Base-by-base conservation (phyloP, 1,284 basidiomycete species). In the Leccinum solheimii region DNA sequence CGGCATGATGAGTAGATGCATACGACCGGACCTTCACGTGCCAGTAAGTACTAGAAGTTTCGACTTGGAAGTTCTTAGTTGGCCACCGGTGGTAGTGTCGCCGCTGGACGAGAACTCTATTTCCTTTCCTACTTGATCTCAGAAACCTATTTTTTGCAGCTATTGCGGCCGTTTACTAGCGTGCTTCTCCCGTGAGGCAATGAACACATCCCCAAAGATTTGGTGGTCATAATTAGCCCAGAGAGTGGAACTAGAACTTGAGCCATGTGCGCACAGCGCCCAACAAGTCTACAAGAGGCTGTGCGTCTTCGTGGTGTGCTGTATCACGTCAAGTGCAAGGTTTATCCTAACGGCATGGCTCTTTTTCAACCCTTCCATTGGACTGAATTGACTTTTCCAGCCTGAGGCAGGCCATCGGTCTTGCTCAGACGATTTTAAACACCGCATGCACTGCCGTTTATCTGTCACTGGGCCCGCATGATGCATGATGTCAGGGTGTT, bases 161-260 rank as follows among this genome's bases (percentile, higher is more conserved):
- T n/a, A 50, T 50, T 50, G 60, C 45, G 55, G 23, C 48, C 61
- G 51, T 54, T 59, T 51, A 53, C 50, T 32, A 48, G 34, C 8
- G 16, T 51, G 11, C 40, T 43, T 32, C 40, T 52, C 30, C 10
- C 48, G 19, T 32, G 61, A 49, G 56, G 58, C 11, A 14, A 19
- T 57, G 55, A 10, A 51, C 3, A 51, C 26, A 57, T 23, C 32
- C 49, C 56, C n/a, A 56, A 21, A 56, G 21, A 14, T 48, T 48
- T 48, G 45, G 30, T 45, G n/a, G 30, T 45, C 59, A 69, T 61
- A 65, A 70, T 65, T 70, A 62, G 40, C 40, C 51, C 19, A 48
- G 3, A 10, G 34, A 36, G 14, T 11, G 26, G 55, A 30, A 16
- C 36, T 38, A 7, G 19, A 19, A 57, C 23, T 14, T 43, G 30